phyloP scores from a whole-genome alignment of 345 rosid species.

The Populus alba region DNA sequence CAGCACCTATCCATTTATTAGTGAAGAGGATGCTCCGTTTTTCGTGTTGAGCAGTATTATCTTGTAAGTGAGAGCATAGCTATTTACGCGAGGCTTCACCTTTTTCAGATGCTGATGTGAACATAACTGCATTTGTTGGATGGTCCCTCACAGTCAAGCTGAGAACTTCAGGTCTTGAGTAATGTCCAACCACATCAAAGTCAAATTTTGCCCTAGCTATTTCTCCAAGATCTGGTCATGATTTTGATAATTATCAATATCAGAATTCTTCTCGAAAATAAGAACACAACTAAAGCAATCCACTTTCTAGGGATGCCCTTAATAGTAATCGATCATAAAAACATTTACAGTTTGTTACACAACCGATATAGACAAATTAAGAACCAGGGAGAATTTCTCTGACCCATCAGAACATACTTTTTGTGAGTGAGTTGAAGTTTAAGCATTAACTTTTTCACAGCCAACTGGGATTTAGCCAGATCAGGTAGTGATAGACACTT shows the following conservation, averaged over 20 bases:
- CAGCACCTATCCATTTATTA: background rate
- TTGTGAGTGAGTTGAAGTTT: background rate
- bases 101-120: constrained; percentile 42
- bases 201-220: constrained; percentile 81
- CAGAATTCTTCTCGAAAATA: background rate
- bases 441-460: background rate
- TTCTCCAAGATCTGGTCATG: constrained; percentile 78
- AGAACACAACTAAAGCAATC: background rate
- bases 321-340: background rate
- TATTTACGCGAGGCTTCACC: constrained; percentile 37
- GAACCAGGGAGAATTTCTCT: too few species aligned
- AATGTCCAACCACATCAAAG: constrained; percentile 94
- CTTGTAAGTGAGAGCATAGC: background rate
- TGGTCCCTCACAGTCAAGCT: constrained; percentile 80
- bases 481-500: too few species aligned
- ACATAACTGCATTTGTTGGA: constrained; percentile 65
- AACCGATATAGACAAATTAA: background rate
- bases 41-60: background rate
- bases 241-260: background rate
- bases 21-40: background rate
- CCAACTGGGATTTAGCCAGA: too few species aligned
- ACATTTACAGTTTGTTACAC: background rate
- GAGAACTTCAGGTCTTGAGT: constrained; percentile 88
- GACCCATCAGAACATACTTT: background rate
- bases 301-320: background rate